Evolutionary conservation across 495 filamentous ascomycete species (phyloP), one percentile per base, ranked within the genome.

Genomic region (Penicillium lividum): DNA sequence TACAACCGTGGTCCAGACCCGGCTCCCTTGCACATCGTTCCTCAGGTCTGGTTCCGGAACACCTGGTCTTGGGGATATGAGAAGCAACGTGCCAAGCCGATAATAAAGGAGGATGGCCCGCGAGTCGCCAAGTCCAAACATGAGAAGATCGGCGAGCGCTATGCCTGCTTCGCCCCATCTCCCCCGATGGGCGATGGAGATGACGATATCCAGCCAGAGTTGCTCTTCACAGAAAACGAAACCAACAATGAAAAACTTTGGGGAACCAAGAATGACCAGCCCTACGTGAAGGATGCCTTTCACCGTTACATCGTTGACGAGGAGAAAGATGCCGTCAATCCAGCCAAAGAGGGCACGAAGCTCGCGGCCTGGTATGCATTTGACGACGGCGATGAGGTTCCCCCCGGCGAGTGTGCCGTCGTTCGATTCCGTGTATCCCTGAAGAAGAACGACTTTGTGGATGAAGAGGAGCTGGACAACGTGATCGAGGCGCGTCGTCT

Each of bases 1-100:
- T 98, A 93, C 86, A 98, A 98, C 70, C 84, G 93, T 57, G 93
- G 93, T 8, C 89, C 93, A 4, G 92, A 96, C 40, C 85, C 90
- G 4, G 93, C 93, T 40, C 91, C 89, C 30, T 74, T 98, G 59
- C 93, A 98, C 72, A 96, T 98, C 61, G 77, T 98, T 53, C 93
- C 93, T 8, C 93, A 97, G 56, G 86, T 96, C 18, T 97, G 93
- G 92, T 98, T 97, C 77, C 83, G 93, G 31, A 98, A 98, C 68
- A 97, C 93, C 9, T 98, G 93, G 93, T 79, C 87, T 16, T 98
- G 93, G 93, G 92, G 90, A 25, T 81, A 87, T 42, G 89, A 95
- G 62, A 69, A 84, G 11, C 70, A 77, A 27, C 77, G 86, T 15
- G 87, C 86, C 56, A 96, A 92, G 75, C 93, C 93, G 0, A 82